phyloP scores from a whole-genome alignment of 441 rosid species.

The Croton setiger region DNA sequence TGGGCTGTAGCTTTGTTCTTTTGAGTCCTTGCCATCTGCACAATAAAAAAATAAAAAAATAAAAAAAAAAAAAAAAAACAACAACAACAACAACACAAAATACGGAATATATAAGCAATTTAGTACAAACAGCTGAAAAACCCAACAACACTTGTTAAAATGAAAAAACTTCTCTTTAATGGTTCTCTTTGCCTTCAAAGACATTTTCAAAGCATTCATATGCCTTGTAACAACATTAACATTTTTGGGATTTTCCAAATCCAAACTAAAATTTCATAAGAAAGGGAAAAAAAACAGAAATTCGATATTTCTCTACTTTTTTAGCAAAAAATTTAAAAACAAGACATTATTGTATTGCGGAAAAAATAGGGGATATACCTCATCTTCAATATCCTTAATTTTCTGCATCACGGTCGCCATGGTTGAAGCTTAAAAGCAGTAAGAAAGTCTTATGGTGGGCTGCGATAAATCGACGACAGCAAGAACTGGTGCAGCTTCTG shows the following conservation, averaged over 20 bases:
- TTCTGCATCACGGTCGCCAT: constrained; percentile 86
- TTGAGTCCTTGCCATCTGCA: constrained; percentile 83
- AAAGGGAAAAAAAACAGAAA: not conserved
- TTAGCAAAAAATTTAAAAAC: not conserved
- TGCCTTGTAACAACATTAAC: not conserved
- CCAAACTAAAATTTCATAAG: not conserved
- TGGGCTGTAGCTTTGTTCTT: constrained; percentile 91
- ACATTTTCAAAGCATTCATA: not conserved
- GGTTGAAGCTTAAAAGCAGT: constrained; percentile 12
- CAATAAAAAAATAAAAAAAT: constrained; percentile 3
- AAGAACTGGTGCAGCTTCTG: not conserved
- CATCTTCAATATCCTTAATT: constrained; percentile 91
- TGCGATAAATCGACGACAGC: not conserved
- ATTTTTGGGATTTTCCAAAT: not conserved
- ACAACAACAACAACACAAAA: too few species aligned
- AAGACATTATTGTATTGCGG: not conserved
- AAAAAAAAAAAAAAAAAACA: too few species aligned
- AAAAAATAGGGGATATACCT: constrained; percentile 31
- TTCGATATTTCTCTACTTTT: not conserved
- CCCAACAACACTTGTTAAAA: not conserved
- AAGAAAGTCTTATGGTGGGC: constrained; percentile 7
- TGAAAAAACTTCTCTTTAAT: not conserved
- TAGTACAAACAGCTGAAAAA: not conserved
- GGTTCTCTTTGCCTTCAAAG: not conserved
- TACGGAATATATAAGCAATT: not conserved